A percentile compares a stretch with the other conserved stretches of the same genome.
These are phyloP conservation scores for Delitschia confertaspora DNA, from an alignment of 495 filamentous ascomycete genomes.

Conservation along the genomic window DNA sequence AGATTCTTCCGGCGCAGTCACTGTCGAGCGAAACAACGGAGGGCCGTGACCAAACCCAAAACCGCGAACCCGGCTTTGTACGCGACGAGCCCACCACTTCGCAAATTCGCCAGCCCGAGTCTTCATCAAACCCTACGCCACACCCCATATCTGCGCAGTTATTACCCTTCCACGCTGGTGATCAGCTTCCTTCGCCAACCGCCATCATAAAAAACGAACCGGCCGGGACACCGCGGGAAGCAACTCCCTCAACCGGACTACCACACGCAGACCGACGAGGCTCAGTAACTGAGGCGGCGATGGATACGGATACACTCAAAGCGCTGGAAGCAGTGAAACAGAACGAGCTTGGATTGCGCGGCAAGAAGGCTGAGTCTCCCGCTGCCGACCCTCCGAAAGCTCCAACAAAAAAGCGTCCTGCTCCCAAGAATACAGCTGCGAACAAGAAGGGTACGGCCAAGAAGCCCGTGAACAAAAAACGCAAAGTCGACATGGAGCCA, in stretches of 20 bases:
- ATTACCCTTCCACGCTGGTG: slow-evolving; percentile 1
- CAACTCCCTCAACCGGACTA: slow-evolving; percentile 24
- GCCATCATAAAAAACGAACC: slow-evolving; percentile 32
- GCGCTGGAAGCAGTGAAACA: slow-evolving; percentile 30
- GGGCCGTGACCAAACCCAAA: slow-evolving; percentile 11
- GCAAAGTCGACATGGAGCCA: slow-evolving; percentile 46
- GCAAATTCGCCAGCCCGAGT: slow-evolving; percentile 20
- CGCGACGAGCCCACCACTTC: slow-evolving; percentile 22
- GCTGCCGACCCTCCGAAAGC: slow-evolving; percentile 22
- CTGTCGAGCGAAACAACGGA: slow-evolving; percentile 10
- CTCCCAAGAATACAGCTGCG: slow-evolving; percentile 23
- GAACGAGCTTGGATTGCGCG: slow-evolving; percentile 32
- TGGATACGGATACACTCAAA: slow-evolving; percentile 28
- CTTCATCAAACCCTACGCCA: slow-evolving; percentile 1
- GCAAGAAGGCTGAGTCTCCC: slow-evolving; percentile 10
- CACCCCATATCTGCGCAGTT: slow-evolving; percentile 12
- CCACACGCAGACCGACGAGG: slow-evolving; percentile 10
- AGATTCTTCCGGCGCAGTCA: slow-evolving; percentile 14
- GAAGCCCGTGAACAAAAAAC: slow-evolving; percentile 50
- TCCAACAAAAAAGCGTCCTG: slow-evolving; percentile 31
- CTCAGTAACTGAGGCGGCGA: slow-evolving; percentile 9
- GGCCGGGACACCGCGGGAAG: slow-evolving; percentile 28
- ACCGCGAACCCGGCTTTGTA: slow-evolving; percentile 22
- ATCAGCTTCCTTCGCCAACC: slow-evolving; percentile 18
- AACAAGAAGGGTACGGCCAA: slow-evolving; percentile 35